Base-by-base conservation (phyloP, 257 asterid genomes). In the Cynanchum wilfordii region DNA sequence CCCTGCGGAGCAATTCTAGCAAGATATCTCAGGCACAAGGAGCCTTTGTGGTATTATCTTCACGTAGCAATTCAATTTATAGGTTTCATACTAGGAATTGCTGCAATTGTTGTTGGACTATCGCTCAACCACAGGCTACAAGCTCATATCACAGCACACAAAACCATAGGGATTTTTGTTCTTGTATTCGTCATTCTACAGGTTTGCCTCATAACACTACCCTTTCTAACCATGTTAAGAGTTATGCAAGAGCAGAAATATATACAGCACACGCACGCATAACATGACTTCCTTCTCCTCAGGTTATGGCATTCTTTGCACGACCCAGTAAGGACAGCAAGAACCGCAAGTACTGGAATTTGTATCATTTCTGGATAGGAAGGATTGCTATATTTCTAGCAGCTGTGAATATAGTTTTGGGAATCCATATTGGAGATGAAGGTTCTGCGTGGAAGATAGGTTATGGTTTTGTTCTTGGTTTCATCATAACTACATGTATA, bases 1-100 rank as follows among this genome's bases (percentile, higher is more conserved):
- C 98, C 97, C 30, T 49, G 73, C 2, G 97, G 97, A 10, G 96
- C 97, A 63, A 85, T 91, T 59, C 19, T 87, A 29, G 97, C 97
- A 8, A 76, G 98, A 85, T 86, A 94, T 80, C 89, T 94, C 13
- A 87, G 65, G 84, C 92, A 82, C 10, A 81, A 71, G 38, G 94
- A 88, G 16, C 80, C 78, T 19, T 73, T 87, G 10, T 91, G 97
- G 97, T 94, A 81, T 62, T 89, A 89, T 79, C 89, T 94, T 72
- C 98, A 94, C 42, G 87, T 94, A 3, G 78, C 67, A 75, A 56
- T 86, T 70, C 96, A 89, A 69, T 91, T 91, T 82, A 59, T 78
- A 11, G 93, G 98, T 33, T 91, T 91, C 81, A 74, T 88, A 33
- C 76, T 94, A 16, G 97, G 95, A 73, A 80, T 94, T 71, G 85